A percentile compares a stretch with the other conserved stretches of the same genome.
These are phyloP conservation scores for Paracoccidioides brasiliensis DNA, from an alignment of 2,329 filamentous ascomycete genomes.

Conservation along the genomic window DNA sequence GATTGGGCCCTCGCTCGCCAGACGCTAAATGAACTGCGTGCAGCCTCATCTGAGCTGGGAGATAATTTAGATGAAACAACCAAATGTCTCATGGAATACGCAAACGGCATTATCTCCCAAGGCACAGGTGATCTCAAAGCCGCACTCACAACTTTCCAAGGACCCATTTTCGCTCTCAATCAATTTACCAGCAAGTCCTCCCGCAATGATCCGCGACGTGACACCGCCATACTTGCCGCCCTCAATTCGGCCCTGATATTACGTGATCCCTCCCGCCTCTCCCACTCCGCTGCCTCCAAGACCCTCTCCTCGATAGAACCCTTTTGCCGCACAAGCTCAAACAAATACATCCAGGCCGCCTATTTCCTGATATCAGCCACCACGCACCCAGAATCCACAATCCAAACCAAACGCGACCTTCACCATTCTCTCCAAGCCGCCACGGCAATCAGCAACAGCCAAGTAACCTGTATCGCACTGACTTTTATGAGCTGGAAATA, in stretches of 20 bases:
- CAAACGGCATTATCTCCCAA: slow-evolving; percentile 63
- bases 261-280: slow-evolving; percentile 45
- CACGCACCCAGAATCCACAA: slow-evolving; percentile 53
- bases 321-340: slow-evolving; percentile 55
- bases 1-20: slow-evolving; percentile 54
- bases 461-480: slow-evolving; percentile 70
- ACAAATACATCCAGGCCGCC: slow-evolving; percentile 62
- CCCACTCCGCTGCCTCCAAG: slow-evolving; percentile 45
- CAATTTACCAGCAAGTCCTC: slow-evolving; percentile 25
- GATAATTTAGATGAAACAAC: slow-evolving; percentile 30
- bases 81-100: slow-evolving; percentile 51
- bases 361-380: slow-evolving; percentile 64
- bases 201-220: slow-evolving; percentile 42
- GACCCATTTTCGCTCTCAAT: slow-evolving; percentile 45
- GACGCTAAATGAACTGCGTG: slow-evolving; percentile 42
- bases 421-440: slow-evolving; percentile 58
- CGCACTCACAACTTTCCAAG: slow-evolving; percentile 55
- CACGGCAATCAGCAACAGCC: slow-evolving; percentile 57
- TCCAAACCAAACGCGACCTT: slow-evolving; percentile 66
- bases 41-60: slow-evolving; percentile 33
- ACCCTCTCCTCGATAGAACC: slow-evolving; percentile 55
- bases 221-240: slow-evolving; percentile 49
- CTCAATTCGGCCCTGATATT: slow-evolving; percentile 63
- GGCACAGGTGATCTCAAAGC: slow-evolving; percentile 58
- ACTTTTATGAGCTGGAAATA: slow-evolving; percentile 75